Conservation (phyloP, 2,329 filamentous ascomycete genomes). For the Pseudonectria buxi region DNA sequence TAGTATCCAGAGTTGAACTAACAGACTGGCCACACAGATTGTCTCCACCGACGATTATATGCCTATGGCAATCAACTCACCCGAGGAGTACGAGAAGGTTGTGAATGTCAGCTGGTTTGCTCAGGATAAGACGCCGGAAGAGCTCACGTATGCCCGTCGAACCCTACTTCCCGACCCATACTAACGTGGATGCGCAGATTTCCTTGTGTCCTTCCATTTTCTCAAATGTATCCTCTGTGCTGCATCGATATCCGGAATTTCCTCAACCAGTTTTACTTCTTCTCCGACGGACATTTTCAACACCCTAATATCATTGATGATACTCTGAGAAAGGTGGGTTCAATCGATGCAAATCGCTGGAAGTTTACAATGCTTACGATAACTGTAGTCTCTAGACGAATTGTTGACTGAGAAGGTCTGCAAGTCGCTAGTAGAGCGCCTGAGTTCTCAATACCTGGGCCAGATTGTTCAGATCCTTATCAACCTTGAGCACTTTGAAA, state of each 20-base stretch:
- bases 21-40: constrained; percentile 39
- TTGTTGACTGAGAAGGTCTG: constrained; percentile 92
- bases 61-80: constrained; percentile 93
- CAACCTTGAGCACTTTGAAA: constrained; percentile 95
- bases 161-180: background rate
- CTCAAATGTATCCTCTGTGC: constrained; percentile 97
- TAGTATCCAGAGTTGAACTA: background rate
- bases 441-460: constrained; percentile 88
- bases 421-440: constrained; percentile 76
- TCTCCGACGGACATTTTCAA: constrained; percentile 92
- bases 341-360: background rate
- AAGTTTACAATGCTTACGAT: constrained; percentile 5
- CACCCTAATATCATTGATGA: constrained; percentile 86
- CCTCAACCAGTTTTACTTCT: constrained; percentile 96
- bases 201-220: constrained; percentile 93
- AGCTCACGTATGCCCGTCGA: constrained; percentile 56
- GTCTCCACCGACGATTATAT: constrained; percentile 97
- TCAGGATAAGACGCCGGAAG: constrained; percentile 68
- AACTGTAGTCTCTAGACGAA: constrained; percentile 74
- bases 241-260: constrained; percentile 98
- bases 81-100: constrained; percentile 91
- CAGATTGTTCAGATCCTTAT: constrained; percentile 98
- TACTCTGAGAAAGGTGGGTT: constrained; percentile 65
- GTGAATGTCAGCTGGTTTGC: constrained; percentile 94
- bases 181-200: constrained; percentile 48